phyloP scores from a whole-genome alignment of 2,329 filamentous ascomycete genomes.

The Paecilomyces formosus region DNA sequence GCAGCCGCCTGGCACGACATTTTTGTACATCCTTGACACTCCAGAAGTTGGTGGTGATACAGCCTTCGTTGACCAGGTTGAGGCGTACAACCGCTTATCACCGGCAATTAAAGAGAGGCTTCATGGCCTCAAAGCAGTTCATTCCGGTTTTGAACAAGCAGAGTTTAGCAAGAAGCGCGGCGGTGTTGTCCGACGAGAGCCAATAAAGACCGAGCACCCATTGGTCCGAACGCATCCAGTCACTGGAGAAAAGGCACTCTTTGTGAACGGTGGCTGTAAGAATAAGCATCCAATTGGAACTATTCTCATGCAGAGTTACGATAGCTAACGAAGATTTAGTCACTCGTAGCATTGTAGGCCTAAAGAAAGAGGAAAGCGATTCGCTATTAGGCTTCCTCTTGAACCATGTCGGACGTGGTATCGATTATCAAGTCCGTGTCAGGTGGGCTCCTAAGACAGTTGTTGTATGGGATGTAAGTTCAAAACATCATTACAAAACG shows the following conservation, averaged over 20 bases:
- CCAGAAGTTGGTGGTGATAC: constrained; percentile 24
- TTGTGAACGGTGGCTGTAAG: constrained; percentile 26
- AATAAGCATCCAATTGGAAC: constrained; percentile 7
- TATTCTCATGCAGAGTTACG: neutral
- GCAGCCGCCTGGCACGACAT: constrained; percentile 21
- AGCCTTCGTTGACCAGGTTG: constrained; percentile 18
- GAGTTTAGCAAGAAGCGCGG: constrained; percentile 8
- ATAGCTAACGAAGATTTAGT: neutral
- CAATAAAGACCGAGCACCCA: constrained; percentile 22
- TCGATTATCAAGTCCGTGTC: constrained; percentile 17
- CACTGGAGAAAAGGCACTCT: constrained; percentile 26
- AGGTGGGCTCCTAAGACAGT: constrained; percentile 19
- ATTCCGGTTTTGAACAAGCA: constrained; percentile 20
- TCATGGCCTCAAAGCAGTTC: constrained; percentile 21
- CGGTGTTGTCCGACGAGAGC: constrained; percentile 21
- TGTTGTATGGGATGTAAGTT: constrained; percentile 31
- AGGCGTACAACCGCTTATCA: constrained; percentile 21
- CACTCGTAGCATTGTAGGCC: constrained; percentile 28
- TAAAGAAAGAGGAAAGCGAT: constrained; percentile 37
- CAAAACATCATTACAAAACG: constrained; percentile 19
- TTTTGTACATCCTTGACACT: constrained; percentile 16
- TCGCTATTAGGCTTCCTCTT: constrained; percentile 32
- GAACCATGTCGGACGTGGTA: constrained; percentile 4
- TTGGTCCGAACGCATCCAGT: constrained; percentile 26
- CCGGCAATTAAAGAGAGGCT: constrained; percentile 16